Conservation (phyloP, 805 yeast genomes). For the Yarrowia sp. region DNA sequence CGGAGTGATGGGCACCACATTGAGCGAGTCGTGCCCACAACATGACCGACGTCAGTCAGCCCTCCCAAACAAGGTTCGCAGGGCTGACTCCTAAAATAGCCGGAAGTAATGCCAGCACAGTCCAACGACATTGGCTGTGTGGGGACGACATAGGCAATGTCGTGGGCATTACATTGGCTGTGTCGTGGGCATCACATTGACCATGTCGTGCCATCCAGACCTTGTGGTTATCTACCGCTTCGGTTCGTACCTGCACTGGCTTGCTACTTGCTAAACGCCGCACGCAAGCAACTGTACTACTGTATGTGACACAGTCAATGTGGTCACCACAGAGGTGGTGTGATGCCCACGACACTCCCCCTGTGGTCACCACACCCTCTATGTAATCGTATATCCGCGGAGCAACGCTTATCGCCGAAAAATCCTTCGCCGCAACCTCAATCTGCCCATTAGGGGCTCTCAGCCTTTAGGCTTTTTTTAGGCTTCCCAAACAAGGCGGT, state of each 20-base stretch:
- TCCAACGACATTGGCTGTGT: neutral
- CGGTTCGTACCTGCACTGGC: neutral
- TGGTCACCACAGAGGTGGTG: too few species aligned
- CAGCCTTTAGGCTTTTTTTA: neutral
- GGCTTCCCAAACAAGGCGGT: conserved; percentile 18
- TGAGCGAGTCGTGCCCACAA: neutral
- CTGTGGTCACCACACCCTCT: neutral
- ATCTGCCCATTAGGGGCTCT: conserved; percentile 2
- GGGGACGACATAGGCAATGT: too few species aligned
- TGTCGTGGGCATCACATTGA: neutral
- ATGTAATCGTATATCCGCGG: conserved; percentile 4
- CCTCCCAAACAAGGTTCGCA: conserved; percentile 16
- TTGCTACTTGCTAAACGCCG: neutral
- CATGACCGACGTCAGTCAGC: neutral
- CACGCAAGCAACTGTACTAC: too few species aligned
- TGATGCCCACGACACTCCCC: too few species aligned
- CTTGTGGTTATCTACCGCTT: too few species aligned
- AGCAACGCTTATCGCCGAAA: conserved; percentile 11
- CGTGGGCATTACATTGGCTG: neutral
- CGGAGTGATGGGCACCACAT: neutral
- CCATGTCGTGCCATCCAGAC: neutral
- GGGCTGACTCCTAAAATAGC: conserved; percentile 20
- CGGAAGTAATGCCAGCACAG: neutral
- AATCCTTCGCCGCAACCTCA: conserved; percentile 8
- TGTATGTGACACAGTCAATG: too few species aligned